Percentiles rank a stretch among this genome's conserved stretches.
phyloP scores from a whole-genome alignment of 2,329 filamentous ascomycete genomes.

The Xylogone sp. region DNA sequence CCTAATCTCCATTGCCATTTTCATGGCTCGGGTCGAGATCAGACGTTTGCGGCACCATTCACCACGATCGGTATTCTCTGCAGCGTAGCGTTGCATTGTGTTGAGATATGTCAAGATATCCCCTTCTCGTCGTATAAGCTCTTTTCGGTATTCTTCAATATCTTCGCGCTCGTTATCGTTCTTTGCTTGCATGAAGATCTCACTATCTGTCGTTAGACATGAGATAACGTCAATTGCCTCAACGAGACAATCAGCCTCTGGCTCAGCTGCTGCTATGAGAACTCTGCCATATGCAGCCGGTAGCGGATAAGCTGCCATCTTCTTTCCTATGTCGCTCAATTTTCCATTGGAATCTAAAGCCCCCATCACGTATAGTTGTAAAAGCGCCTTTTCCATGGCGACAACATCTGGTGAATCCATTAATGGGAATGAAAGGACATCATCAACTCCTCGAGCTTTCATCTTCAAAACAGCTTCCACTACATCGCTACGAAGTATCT shows the following conservation, averaged over 20 bases:
- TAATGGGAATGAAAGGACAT: slow-evolving; percentile 79
- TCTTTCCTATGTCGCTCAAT: slow-evolving; percentile 70
- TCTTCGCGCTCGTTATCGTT: slow-evolving; percentile 54
- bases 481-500: slow-evolving; percentile 88
- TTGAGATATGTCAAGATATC: slow-evolving; percentile 63
- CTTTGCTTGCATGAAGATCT: slow-evolving; percentile 57
- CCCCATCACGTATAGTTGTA: slow-evolving; percentile 75
- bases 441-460: slow-evolving; percentile 83
- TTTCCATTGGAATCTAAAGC: slow-evolving; percentile 68
- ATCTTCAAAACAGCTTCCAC: slow-evolving; percentile 84
- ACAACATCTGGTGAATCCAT: slow-evolving; percentile 77
- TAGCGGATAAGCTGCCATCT: slow-evolving; percentile 80
- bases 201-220: slow-evolving; percentile 59
- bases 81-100: slow-evolving; percentile 57
- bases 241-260: slow-evolving; percentile 67
- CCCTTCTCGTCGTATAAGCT: slow-evolving; percentile 58
- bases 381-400: slow-evolving; percentile 74
- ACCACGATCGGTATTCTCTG: slow-evolving; percentile 46
- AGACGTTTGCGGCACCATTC: slow-evolving; percentile 56
- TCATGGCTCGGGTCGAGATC: slow-evolving; percentile 58
- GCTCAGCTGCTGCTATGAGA: slow-evolving; percentile 71
- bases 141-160: slow-evolving; percentile 49
- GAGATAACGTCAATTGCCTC: slow-evolving; percentile 83
- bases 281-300: slow-evolving; percentile 78
- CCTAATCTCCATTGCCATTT: slow-evolving; percentile 58